These are phyloP conservation scores for Thamnidium elegans DNA, from an alignment of 192 early-diverging fungal species.

Conservation along the genomic window DNA sequence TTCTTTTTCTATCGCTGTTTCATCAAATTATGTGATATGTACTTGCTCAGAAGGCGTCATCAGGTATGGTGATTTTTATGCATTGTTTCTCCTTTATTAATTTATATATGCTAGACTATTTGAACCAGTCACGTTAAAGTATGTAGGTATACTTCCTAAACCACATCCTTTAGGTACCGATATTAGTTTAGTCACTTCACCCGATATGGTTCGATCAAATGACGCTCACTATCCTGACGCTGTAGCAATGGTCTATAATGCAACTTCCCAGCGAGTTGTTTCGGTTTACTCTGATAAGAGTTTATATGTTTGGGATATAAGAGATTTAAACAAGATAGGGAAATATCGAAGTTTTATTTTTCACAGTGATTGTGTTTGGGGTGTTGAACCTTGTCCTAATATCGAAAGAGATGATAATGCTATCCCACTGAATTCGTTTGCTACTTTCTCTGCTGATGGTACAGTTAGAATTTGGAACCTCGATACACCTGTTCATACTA, in stretches of 20 bases:
- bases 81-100: background rate
- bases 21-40: constrained; percentile 61
- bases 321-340: constrained; percentile 49
- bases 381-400: constrained; percentile 57
- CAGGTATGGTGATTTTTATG: constrained; percentile 36
- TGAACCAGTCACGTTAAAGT: constrained; percentile 65
- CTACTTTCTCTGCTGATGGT: constrained; percentile 73
- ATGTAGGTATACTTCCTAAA: constrained; percentile 69
- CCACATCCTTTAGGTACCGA: constrained; percentile 65
- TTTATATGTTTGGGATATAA: constrained; percentile 72
- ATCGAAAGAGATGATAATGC: background rate
- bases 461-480: constrained; percentile 81
- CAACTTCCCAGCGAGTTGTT: constrained; percentile 45
- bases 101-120: constrained; percentile 52
- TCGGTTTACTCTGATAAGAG: constrained; percentile 71
- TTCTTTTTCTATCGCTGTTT: constrained; percentile 61
- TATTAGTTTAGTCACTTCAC: constrained; percentile 28
- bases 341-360: constrained; percentile 61
- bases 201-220: constrained; percentile 23
- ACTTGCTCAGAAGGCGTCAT: constrained; percentile 75
- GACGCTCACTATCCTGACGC: constrained; percentile 54
- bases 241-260: constrained; percentile 57
- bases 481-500: constrained; percentile 27
- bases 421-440: constrained; percentile 55
- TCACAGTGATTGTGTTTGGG: constrained; percentile 81